phyloP scores from a whole-genome alignment of 2,329 filamentous ascomycete species.

The Epichloe sibirici region DNA sequence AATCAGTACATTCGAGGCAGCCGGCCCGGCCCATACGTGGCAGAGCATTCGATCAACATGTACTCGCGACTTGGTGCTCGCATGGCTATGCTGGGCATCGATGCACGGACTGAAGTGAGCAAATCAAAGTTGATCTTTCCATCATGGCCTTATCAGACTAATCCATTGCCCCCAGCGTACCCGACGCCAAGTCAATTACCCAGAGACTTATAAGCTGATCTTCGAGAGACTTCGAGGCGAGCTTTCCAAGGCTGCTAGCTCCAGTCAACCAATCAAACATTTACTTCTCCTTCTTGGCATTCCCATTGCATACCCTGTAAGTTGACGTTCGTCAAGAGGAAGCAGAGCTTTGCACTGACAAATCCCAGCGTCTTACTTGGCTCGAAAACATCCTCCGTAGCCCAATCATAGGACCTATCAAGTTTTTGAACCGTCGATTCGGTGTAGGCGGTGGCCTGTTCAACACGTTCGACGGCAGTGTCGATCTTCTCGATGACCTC shows the following conservation, averaged over 20 bases:
- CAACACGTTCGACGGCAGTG: slow-evolving; percentile 87
- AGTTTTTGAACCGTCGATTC: slow-evolving; percentile 81
- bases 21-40: slow-evolving; percentile 80
- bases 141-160: neutral
- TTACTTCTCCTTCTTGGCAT: slow-evolving; percentile 80
- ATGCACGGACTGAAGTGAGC: slow-evolving; percentile 75
- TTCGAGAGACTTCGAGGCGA: slow-evolving; percentile 67
- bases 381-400: slow-evolving; percentile 84
- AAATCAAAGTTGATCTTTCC: neutral
- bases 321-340: slow-evolving; percentile 16
- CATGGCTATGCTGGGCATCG: slow-evolving; percentile 76
- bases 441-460: slow-evolving; percentile 76
- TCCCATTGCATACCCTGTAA: slow-evolving; percentile 68
- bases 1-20: slow-evolving; percentile 66
- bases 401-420: slow-evolving; percentile 77
- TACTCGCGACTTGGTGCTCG: slow-evolving; percentile 74
- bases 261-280: slow-evolving; percentile 72
- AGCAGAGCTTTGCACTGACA: slow-evolving; percentile 5
- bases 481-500: slow-evolving; percentile 83
- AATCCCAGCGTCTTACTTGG: slow-evolving; percentile 71
- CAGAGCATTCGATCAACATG: slow-evolving; percentile 74
- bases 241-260: slow-evolving; percentile 52
- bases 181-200: slow-evolving; percentile 87
- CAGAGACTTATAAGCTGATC: slow-evolving; percentile 75
- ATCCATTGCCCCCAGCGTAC: slow-evolving; percentile 46